Conservation (phyloP, 768 basidiomycete species). For the Kwoniella pini region DNA sequence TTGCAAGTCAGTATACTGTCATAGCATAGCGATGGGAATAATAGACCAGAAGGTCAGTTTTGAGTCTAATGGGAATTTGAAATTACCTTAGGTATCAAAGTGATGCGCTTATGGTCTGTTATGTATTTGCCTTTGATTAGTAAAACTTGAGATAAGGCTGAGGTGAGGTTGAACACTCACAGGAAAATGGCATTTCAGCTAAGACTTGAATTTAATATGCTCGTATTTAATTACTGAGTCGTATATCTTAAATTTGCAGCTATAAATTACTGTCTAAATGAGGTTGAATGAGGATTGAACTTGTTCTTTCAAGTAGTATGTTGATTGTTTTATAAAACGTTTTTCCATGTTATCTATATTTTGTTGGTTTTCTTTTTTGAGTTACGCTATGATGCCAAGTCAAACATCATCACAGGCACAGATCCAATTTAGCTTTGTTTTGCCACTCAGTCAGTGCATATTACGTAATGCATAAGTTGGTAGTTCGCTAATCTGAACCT, state of each 20-base stretch:
- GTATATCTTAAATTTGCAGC: too few relatives aligned
- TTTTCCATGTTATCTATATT: background rate
- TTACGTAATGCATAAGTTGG: background rate
- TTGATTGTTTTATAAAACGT: too few relatives aligned
- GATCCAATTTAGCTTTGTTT: background rate
- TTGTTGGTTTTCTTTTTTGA: background rate
- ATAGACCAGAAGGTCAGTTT: background rate
- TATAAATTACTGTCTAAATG: too few relatives aligned
- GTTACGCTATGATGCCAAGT: slow-evolving; percentile 1
- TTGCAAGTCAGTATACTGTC: too few relatives aligned
- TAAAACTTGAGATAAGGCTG: background rate
- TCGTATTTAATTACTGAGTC: too few relatives aligned
- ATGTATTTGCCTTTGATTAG: background rate
- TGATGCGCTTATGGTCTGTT: slow-evolving; percentile 38
- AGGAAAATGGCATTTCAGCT: slow-evolving; percentile 19
- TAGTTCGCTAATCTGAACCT: too few relatives aligned
- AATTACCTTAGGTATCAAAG: slow-evolving; percentile 44
- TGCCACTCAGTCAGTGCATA: background rate
- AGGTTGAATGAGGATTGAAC: too few relatives aligned
- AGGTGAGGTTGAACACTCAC: slow-evolving; percentile 5
- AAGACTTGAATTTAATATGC: background rate
- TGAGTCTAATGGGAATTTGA: background rate
- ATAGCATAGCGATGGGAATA: too few relatives aligned
- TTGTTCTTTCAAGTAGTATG: too few relatives aligned
- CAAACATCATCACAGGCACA: background rate